These are phyloP conservation scores for Xylariaceae sp. DNA, from an alignment of 2,329 filamentous ascomycete genomes.

Conservation along the genomic window DNA sequence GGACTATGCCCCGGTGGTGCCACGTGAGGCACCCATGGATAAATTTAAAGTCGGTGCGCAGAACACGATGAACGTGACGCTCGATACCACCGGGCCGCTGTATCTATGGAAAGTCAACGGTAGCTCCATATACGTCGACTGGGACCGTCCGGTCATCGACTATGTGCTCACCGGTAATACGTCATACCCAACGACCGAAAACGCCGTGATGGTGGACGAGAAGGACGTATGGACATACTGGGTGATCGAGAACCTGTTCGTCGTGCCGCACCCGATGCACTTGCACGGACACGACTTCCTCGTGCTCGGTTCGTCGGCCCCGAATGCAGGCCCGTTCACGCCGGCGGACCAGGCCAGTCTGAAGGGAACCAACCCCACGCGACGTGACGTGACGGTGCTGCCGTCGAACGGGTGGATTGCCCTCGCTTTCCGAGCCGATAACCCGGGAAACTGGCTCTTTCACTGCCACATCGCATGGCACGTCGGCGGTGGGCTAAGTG, in stretches of 20 bases:
- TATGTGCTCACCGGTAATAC: conserved; percentile 28
- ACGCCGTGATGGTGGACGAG: conserved; percentile 21
- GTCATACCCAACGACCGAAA: conserved; percentile 22
- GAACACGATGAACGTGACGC: conserved; percentile 18
- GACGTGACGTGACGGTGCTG: conserved; percentile 43
- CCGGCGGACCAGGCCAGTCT: conserved; percentile 26
- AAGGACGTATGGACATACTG: conserved; percentile 28
- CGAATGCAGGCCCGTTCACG: conserved; percentile 17
- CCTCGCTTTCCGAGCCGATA: conserved; percentile 44
- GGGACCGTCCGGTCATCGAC: conserved; percentile 32
- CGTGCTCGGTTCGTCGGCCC: conserved; percentile 27
- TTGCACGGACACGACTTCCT: conserved; percentile 34
- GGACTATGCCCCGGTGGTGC: conserved; percentile 19
- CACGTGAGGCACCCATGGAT: conserved; percentile 15
- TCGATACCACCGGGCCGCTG: conserved; percentile 1
- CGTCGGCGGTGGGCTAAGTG: conserved; percentile 41
- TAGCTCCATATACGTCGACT: conserved; percentile 28
- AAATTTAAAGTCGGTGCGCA: conserved; percentile 8
- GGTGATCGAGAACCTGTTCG: conserved; percentile 27
- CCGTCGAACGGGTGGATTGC: conserved; percentile 40
- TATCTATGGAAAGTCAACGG: conserved; percentile 21
- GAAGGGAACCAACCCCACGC: conserved; percentile 38
- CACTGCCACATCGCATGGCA: conserved; percentile 49
- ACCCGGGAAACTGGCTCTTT: conserved; percentile 44
- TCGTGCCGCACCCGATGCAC: conserved; percentile 29